A percentile compares a stretch with the other conserved stretches of the same genome.
phyloP scores from a whole-genome alignment of 208 protist species.

The Leishmania braziliensis region DNA sequence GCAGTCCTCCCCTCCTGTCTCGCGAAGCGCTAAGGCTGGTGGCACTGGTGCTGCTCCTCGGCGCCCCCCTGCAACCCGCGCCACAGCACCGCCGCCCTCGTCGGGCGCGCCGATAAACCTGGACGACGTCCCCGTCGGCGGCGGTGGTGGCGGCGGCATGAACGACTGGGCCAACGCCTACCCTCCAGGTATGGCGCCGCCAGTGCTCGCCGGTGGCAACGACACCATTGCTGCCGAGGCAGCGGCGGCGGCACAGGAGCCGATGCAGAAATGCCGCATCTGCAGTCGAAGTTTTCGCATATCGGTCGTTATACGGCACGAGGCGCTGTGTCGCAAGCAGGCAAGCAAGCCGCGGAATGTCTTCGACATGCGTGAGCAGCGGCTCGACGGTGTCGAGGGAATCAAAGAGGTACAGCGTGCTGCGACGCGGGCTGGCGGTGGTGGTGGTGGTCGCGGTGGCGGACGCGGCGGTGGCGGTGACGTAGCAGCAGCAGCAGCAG shows the following conservation, averaged over 20 bases:
- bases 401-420: slow-evolving; percentile 50
- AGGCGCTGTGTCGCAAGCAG: slow-evolving; percentile 62
- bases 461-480: slow-evolving; percentile 11
- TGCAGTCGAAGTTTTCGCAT: slow-evolving; percentile 79
- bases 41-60: slow-evolving; percentile 4
- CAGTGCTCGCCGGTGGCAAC: slow-evolving; percentile 20
- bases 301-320: slow-evolving; percentile 66
- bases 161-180: slow-evolving; percentile 48
- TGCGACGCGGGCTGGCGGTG: slow-evolving; percentile 4
- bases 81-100: neutral
- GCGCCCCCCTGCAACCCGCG: slow-evolving; percentile 10
- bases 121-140: slow-evolving; percentile 56
- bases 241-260: slow-evolving; percentile 51
- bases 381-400: slow-evolving; percentile 76
- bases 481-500: slow-evolving; percentile 2
- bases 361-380: slow-evolving; percentile 78
- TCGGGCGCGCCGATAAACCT: slow-evolving; percentile 26
- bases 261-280: slow-evolving; percentile 49
- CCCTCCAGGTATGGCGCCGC: slow-evolving; percentile 37
- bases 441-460: slow-evolving; percentile 8
- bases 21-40: neutral
- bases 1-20: neutral
- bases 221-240: slow-evolving; percentile 36
- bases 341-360: slow-evolving; percentile 55
- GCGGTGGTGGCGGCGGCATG: slow-evolving; percentile 29